A percentile compares a stretch with the other conserved stretches of the same genome.
Conservation (phyloP, 2,329 filamentous ascomycete species). For the Fusarium marasasianum region DNA sequence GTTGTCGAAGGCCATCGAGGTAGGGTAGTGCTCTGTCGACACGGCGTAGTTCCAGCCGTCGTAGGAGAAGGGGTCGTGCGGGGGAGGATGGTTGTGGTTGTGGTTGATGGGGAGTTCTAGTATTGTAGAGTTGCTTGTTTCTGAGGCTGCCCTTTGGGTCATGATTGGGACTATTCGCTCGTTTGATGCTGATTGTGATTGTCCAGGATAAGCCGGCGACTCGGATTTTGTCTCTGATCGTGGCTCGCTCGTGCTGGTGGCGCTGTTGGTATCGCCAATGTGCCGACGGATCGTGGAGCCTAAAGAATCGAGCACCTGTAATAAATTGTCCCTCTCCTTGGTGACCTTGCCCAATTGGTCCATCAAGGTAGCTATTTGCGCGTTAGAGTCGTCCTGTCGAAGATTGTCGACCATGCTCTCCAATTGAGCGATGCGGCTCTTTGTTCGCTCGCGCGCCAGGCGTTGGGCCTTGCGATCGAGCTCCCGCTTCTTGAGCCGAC, state of each 20-base stretch:
- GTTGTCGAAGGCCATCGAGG: conserved; percentile 12
- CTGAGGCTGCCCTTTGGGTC: background rate
- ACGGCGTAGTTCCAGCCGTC: conserved; percentile 10
- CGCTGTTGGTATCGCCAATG: background rate
- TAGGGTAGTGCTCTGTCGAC: background rate
- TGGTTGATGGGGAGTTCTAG: conserved; percentile 13
- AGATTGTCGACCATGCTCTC: conserved; percentile 44
- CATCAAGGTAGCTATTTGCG: conserved; percentile 38
- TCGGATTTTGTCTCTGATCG: background rate
- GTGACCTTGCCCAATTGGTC: conserved; percentile 41
- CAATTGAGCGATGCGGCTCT: conserved; percentile 45
- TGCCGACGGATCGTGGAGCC: conserved; percentile 31
- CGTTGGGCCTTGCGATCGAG: conserved; percentile 47
- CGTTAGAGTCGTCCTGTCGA: conserved; percentile 37
- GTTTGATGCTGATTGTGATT: background rate
- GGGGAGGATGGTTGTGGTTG: background rate
- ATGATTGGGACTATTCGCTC: background rate
- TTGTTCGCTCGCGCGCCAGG: conserved; percentile 45
- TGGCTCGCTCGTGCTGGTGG: background rate
- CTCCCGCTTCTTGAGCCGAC: conserved; percentile 45
- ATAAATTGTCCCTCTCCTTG: conserved; percentile 36
- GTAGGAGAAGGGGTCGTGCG: conserved; percentile 1
- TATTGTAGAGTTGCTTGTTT: conserved; percentile 11
- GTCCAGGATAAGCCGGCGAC: background rate
- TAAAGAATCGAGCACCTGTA: conserved; percentile 24